Evolutionary conservation across 78 protist genomes (phyloP).

Genomic region (Chrysochromulina tobinii): DNA sequence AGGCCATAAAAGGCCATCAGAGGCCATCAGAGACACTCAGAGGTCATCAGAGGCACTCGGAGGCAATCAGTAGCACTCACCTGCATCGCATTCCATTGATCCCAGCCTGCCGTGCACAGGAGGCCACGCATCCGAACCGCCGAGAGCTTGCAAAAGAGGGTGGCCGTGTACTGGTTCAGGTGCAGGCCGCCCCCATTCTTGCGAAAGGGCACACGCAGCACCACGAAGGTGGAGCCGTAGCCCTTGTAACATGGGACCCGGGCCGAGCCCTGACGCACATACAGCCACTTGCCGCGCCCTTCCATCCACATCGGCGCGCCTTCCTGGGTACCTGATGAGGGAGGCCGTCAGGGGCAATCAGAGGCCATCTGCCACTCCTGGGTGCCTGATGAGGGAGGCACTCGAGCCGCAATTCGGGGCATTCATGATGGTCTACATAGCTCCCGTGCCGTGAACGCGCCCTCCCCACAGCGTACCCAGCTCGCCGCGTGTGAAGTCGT

Average conservation of each 20-base stretch:
- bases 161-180: slow-evolving; percentile 8
- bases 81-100: neutral
- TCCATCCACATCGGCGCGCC: neutral
- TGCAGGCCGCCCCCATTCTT: neutral
- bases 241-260: neutral
- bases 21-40: too few relatives aligned
- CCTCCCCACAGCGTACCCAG: neutral
- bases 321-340: neutral
- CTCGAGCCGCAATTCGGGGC: too few relatives aligned
- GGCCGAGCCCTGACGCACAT: neutral
- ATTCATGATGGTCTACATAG: too few relatives aligned
- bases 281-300: neutral
- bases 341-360: too few relatives aligned
- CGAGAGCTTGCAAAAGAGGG: neutral
- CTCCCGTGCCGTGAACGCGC: too few relatives aligned
- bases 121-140: neutral
- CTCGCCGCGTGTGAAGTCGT: neutral
- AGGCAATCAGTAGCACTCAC: too few relatives aligned
- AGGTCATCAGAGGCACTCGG: too few relatives aligned
- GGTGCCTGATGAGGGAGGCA: too few relatives aligned
- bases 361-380: too few relatives aligned
- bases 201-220: neutral
- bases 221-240: neutral
- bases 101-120: neutral
- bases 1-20: too few relatives aligned